phyloP scores from a whole-genome alignment of 306 rosid genomes.

The Heteromeles arbutifolia region DNA sequence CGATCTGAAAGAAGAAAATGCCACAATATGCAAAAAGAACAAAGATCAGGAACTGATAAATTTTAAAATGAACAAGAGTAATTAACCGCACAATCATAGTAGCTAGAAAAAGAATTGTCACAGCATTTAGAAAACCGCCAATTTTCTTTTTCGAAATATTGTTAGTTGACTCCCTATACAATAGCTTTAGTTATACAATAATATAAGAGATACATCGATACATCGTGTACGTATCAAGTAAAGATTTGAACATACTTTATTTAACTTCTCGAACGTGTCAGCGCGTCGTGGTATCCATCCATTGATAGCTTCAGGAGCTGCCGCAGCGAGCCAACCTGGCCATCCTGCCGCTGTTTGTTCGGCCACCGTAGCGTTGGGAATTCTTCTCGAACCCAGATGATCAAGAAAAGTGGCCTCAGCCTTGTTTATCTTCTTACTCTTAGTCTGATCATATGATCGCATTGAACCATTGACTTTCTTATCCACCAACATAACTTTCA shows the following conservation, averaged over 20 bases:
- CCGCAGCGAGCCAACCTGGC: constrained; percentile 90
- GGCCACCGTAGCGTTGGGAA: constrained; percentile 55
- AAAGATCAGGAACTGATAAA: background rate
- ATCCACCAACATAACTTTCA: constrained; percentile 40
- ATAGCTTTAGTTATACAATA: background rate
- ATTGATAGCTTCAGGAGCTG: constrained; percentile 72
- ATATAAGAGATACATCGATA: background rate
- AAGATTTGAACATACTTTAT: constrained; percentile 48
- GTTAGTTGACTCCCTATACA: constrained; percentile 1
- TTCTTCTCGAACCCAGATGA: constrained; percentile 49
- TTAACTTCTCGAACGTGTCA: constrained; percentile 61
- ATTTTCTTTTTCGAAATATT: background rate
- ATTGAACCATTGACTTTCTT: constrained; percentile 41
- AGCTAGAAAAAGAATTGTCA: background rate
- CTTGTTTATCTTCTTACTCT: constrained; percentile 39
- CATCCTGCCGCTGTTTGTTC: constrained; percentile 97
- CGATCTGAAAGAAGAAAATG: constrained; percentile 56
- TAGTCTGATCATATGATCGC: constrained; percentile 35
- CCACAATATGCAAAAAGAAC: constrained; percentile 13
- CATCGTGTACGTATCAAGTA: constrained; percentile 2
- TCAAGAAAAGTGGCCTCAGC: constrained; percentile 25
- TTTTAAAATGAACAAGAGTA: background rate
- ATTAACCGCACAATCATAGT: background rate
- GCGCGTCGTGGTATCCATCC: constrained; percentile 90
- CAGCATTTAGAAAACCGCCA: background rate